Conservation (phyloP, 192 early-diverging fungal genomes). For the Entomortierella chlamydospora region DNA sequence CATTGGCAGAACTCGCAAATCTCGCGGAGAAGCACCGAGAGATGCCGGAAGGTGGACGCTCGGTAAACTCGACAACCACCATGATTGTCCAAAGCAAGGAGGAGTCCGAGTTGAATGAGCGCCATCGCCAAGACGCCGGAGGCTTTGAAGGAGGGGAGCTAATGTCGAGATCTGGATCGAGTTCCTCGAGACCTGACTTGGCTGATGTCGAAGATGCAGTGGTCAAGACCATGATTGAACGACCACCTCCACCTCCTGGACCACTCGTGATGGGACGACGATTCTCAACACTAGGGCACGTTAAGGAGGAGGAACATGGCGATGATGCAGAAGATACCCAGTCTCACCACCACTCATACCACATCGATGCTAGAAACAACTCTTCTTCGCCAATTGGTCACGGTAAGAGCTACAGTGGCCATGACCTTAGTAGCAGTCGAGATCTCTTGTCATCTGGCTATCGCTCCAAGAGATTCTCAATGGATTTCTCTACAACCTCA, state of each 20-base stretch:
- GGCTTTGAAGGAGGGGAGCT: conserved; percentile 18
- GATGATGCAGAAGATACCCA: conserved; percentile 13
- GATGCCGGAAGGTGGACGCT: conserved; percentile 11
- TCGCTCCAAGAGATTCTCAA: conserved; percentile 31
- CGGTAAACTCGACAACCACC: conserved; percentile 4
- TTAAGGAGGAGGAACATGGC: conserved; percentile 48
- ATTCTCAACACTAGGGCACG: conserved; percentile 47
- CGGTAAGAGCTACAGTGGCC: conserved; percentile 29
- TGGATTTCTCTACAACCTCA: conserved; percentile 37
- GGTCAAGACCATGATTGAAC: conserved; percentile 46
- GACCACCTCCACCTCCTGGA: conserved; percentile 12
- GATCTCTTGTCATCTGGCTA: conserved; percentile 8
- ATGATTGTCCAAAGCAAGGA: conserved; percentile 18
- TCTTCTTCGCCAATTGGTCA: conserved; percentile 11
- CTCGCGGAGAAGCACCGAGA: conserved; percentile 39
- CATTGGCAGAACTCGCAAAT: conserved; percentile 44
- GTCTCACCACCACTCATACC: conserved; percentile 43
- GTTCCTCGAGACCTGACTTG: conserved; percentile 15
- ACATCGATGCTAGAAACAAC: conserved; percentile 27
- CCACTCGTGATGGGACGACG: conserved; percentile 24
- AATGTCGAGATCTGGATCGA: conserved; percentile 33
- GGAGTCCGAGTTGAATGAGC: conserved; percentile 5
- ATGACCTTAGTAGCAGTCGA: conserved; percentile 7
- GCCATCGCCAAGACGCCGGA: conserved; percentile 1
- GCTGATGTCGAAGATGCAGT: conserved; percentile 40